Evolutionary conservation across 2,329 filamentous ascomycete species (phyloP), one percentile per base, ranked within the genome.

Genomic region (Botrytis byssoidea): DNA sequence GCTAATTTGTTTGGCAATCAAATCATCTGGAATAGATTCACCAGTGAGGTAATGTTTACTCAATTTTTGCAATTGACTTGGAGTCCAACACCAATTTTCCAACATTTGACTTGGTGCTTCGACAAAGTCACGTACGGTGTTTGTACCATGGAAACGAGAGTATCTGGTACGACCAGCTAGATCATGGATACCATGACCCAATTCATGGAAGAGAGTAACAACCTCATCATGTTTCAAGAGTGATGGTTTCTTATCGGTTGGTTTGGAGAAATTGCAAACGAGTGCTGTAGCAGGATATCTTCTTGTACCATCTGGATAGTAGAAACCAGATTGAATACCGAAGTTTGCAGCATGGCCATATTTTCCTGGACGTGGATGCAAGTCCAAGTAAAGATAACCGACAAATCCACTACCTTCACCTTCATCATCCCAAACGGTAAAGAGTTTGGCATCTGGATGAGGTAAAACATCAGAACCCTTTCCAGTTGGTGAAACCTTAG

Each of bases 331-430:
- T 82, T 93, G 90, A 2, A 96, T 83, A 82, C 91, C 93, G 85
- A 96, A 95, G 85, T 95, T 95, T 79, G 93, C 93, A 9, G 93
- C 93, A 79, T 95, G 93, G 25, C 92, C 91, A 81, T 95, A 95
- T 82, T 96, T 96, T 82, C 93, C 93, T 78, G 90, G 89, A 55
- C 93, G 88, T 2, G 93, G 93, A 82, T 93, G 92, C 32, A 95
- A 86, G 82, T 96, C 93, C 22, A 96, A 88, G 82, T 95, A 95
- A 40, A 96, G 86, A 81, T 95, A 96, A 59, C 93, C 93, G 10
- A 93, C 90, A 79, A 96, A 96, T 51, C 86, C 89, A 68, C 87
- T 85, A 25, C 92, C 93, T 77, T 92, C 90, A 2, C 86, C 86
- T 74, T 89, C 88, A 75, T 95, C 91, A 78, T 96, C 89, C 92